A percentile compares a stretch with the other conserved stretches of the same genome.
These are phyloP conservation scores for Cicer judaicum DNA, from an alignment of 306 rosid genomes.

Conservation along the genomic window DNA sequence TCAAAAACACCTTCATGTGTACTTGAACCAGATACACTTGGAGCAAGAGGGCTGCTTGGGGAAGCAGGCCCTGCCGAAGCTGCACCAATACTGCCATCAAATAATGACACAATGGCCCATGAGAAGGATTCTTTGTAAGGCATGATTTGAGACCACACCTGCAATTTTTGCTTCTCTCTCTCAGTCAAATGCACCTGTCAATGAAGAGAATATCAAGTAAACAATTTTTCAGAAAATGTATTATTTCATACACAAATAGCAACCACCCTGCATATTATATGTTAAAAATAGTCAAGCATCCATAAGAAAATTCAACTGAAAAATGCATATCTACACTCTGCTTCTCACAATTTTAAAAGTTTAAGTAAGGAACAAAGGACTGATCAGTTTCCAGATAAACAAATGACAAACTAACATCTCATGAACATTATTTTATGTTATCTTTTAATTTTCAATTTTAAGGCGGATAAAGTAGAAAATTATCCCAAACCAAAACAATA, in stretches of 20 bases:
- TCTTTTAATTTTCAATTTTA: background rate
- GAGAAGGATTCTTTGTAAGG: constrained; percentile 98
- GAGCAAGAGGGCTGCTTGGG: constrained; percentile 99
- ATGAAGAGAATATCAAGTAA: constrained; percentile 38
- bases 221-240: constrained; percentile 30
- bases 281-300: constrained; percentile 34
- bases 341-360: background rate
- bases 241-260: constrained; percentile 26
- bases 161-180: constrained; percentile 97
- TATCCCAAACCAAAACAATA: background rate
- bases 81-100: constrained; percentile 93
- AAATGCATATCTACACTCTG: constrained; percentile 26
- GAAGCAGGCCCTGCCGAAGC: constrained; percentile 99
- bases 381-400: constrained; percentile 20
- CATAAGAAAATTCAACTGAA: constrained; percentile 11
- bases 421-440: background rate
- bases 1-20: constrained; percentile 97
- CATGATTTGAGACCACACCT: constrained; percentile 99
- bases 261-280: constrained; percentile 20
- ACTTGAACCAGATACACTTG: constrained; percentile 84
- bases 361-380: background rate
- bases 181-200: constrained; percentile 88
- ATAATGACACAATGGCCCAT: constrained; percentile 94
- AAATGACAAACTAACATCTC: constrained; percentile 4
- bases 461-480: background rate